Conservation (phyloP, 164 flowering plant species). For the Stephania japonica region DNA sequence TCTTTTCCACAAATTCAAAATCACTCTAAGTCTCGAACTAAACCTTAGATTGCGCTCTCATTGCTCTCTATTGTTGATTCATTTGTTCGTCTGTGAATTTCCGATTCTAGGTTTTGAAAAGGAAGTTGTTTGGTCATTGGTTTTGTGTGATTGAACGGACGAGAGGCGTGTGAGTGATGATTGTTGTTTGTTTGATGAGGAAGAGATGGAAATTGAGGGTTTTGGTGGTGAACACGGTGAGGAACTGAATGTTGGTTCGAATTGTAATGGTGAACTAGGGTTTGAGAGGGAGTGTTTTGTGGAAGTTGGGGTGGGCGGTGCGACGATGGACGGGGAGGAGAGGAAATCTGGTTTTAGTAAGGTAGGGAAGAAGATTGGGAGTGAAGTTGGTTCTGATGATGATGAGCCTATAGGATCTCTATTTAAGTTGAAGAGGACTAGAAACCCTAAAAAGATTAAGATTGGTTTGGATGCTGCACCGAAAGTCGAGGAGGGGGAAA, state of each 20-base stretch:
- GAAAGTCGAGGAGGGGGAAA: conserved; percentile 23
- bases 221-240: conserved; percentile 11
- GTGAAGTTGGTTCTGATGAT: conserved; percentile 40
- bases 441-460: conserved; percentile 44
- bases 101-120: conserved; percentile 1
- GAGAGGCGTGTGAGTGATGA: conserved; percentile 21
- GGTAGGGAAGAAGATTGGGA: conserved; percentile 25
- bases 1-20: neutral
- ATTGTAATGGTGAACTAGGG: conserved; percentile 26
- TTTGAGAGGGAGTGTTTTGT: conserved; percentile 8
- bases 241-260: conserved; percentile 20
- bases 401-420: conserved; percentile 61
- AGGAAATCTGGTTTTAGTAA: conserved; percentile 30
- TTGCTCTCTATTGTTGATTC: neutral
- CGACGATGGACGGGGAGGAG: conserved; percentile 38
- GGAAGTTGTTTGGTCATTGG: conserved; percentile 3
- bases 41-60: conserved; percentile 11
- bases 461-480: conserved; percentile 20
- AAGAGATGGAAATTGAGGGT: conserved; percentile 23
- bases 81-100: neutral
- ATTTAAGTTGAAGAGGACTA: conserved; percentile 40
- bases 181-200: conserved; percentile 16
- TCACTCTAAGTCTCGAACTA: no score
- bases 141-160: conserved; percentile 10
- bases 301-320: conserved; percentile 23